phyloP scores from a whole-genome alignment of 2,329 filamentous ascomycete genomes.

The Sclerotinia nivalis region DNA sequence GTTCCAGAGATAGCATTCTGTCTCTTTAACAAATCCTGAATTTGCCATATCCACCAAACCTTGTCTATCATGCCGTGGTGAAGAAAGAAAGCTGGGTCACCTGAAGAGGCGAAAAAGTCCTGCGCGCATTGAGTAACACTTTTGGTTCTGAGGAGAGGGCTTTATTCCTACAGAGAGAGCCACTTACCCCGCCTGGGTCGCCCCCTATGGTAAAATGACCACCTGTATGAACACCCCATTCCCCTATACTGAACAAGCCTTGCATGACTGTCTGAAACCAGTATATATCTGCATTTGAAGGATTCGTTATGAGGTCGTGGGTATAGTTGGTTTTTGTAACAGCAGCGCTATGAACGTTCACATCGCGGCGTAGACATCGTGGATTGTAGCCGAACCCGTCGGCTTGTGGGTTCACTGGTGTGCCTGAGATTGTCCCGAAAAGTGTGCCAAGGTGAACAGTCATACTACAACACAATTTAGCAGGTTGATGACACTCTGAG shows the following conservation, averaged over 20 bases:
- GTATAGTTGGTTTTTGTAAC: slow-evolving; percentile 44
- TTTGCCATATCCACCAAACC: slow-evolving; percentile 52
- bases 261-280: slow-evolving; percentile 51
- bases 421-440: slow-evolving; percentile 36
- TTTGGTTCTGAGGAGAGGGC: neutral
- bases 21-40: slow-evolving; percentile 44
- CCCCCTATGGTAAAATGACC: slow-evolving; percentile 48
- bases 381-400: slow-evolving; percentile 44
- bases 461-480: slow-evolving; percentile 31
- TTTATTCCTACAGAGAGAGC: neutral
- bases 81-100: slow-evolving; percentile 49
- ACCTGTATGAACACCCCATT: slow-evolving; percentile 45
- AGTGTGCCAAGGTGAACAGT: slow-evolving; percentile 51
- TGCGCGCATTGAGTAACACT: slow-evolving; percentile 3
- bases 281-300: slow-evolving; percentile 42
- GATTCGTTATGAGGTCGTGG: slow-evolving; percentile 43
- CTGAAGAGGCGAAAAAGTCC: slow-evolving; percentile 47
- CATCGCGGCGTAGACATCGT: slow-evolving; percentile 46
- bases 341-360: slow-evolving; percentile 44
- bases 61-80: slow-evolving; percentile 50
- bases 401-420: slow-evolving; percentile 42
- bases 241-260: slow-evolving; percentile 36
- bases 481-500: neutral
- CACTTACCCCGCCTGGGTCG: slow-evolving; percentile 45
- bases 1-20: slow-evolving; percentile 40